Evolutionary conservation across 2,329 filamentous ascomycete species (phyloP), one percentile per base, ranked within the genome.

Genomic region (Dothideomycetidae sp.): DNA sequence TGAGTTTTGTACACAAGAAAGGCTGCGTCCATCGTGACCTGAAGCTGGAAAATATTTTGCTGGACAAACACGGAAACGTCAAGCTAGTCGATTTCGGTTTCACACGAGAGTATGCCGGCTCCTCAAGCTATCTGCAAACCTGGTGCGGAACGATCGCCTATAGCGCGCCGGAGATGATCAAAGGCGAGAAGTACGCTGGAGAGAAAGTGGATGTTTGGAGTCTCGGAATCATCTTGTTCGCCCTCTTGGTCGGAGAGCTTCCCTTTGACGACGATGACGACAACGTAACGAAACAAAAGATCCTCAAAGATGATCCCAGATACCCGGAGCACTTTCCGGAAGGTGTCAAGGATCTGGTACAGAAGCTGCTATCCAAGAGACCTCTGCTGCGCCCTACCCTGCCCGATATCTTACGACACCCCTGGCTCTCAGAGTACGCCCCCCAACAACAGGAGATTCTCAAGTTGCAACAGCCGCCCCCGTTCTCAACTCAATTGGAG

Each of bases 141-240:
- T 98, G 93, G 60, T 98, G 90, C 56, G 90, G 90, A 4, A 98
- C 90, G 0, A 79, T 98, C 44, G 96, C 88, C 62, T 98, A 98
- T 60, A 93, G 85, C 38, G 90, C 90, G 2, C 90, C 90, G 2
- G 90, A 98, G 59, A 98, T 98, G 90, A 69, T 98, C 29, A 93
- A 90, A 57, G 90, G 86, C 28, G 90, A 98, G 58, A 96, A 93
- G 58, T 98, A 98, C 55, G 90, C 86, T 0, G 88, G 85, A 16
- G 85, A 94, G 63, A 96, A 94, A 63, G 88, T 98, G 33, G 90
- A 98, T 53, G 85, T 98, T 3, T 98, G 83, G 83, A 90, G 83
- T 52, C 56, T 92, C 46, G 82, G 83, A 10, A 78, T 92, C 39
- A 90, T 92, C 43, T 65, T 90, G 1, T 90, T 86, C 52, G 82